Evolutionary conservation across 768 basidiomycete genomes (phyloP), one percentile per base, ranked within the genome.

Genomic region (Mycena rebaudengoi): DNA sequence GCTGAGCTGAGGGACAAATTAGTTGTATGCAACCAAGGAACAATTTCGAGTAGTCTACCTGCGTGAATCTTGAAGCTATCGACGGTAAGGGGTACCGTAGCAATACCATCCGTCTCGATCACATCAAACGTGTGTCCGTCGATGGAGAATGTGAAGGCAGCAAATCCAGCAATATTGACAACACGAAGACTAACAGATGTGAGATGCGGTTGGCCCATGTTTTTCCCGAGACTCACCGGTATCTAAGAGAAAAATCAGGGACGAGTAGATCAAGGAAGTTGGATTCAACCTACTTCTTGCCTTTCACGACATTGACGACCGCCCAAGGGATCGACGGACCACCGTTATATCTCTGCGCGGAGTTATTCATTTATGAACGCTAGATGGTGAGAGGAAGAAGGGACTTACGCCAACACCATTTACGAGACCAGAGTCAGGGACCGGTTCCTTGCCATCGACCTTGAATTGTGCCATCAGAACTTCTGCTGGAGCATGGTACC

Each of bases 131-230:
- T 23, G 28, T 57, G 60, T 1, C 18, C 23, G 30, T 75, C 70
- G 25, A 75, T 62, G 1, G 69, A 72, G 65, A 75, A 76, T 28
- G 59, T 64, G 18, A 61, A 64, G 20, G 74, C 71, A 46, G 80
- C 83, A n/a, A 20, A 57, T 11, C 21, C 55, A 23, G 81, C 77
- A n/a, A 73, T 75, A 48, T 71, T 67, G 57, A 85, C 61, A 20
- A 84, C 20, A 10, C 83, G 82, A 69, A 84, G 79, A 18, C 83
- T 80, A 39, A 2, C 26, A 18, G 12, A 6, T 18, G 32, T 10
- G 35, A 25, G 18, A 25, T 35, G 39, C 8, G 20, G n/a, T 12
- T 1, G 35, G 21, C 10, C 11, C 35, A 18, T 18, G 35, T 18
- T 10, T 18, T 18, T 10, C 35, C 35, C 11, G 35, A 18, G 13